Conservation (phyloP, 2,329 filamentous ascomycete genomes). For the Colletotrichum sp. region DNA sequence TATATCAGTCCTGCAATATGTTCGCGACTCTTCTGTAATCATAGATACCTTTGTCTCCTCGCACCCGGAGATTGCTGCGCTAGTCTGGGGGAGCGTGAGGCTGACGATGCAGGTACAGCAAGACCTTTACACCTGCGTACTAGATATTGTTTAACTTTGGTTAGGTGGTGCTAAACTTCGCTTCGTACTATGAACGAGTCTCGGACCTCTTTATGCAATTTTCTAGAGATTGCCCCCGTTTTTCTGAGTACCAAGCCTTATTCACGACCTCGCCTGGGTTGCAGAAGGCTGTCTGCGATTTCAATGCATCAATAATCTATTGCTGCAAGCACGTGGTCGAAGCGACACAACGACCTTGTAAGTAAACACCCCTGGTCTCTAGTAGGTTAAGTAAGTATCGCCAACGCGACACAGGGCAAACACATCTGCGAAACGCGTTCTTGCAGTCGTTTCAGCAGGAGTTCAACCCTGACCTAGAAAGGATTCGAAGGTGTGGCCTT, state of each 20-base stretch:
- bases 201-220: background rate
- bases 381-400: background rate
- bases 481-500: background rate
- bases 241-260: background rate
- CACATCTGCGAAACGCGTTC: background rate
- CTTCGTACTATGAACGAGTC: background rate
- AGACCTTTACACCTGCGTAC: background rate
- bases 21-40: background rate
- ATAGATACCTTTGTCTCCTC: background rate
- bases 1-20: background rate
- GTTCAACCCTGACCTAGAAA: background rate
- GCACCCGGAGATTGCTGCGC: background rate
- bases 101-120: background rate
- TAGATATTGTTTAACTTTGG: background rate
- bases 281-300: background rate
- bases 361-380: background rate
- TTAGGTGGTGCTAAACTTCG: background rate
- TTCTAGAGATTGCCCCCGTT: background rate
- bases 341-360: background rate
- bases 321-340: background rate
- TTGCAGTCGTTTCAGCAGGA: background rate
- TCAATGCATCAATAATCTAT: background rate
- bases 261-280: background rate
- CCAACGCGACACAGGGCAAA: background rate
- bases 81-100: background rate